Percentiles rank a stretch among this genome's conserved stretches.
phyloP scores from a whole-genome alignment of 2,329 filamentous ascomycete species.

The Neocucurbitaria cava region DNA sequence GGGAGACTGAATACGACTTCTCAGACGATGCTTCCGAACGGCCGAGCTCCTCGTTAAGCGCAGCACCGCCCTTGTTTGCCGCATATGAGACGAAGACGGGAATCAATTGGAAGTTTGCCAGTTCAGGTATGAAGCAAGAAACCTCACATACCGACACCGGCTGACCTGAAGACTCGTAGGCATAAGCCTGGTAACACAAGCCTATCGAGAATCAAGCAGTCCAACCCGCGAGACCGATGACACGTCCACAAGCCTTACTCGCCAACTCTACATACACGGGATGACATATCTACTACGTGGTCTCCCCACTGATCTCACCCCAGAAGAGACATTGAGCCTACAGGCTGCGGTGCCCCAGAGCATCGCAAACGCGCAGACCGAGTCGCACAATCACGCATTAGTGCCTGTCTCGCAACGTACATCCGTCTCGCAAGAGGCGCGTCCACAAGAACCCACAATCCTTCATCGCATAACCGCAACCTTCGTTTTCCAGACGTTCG shows the following conservation, averaged over 20 bases:
- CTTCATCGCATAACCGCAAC: conserved; percentile 66
- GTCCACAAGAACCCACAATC: conserved; percentile 52
- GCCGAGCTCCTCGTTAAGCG: conserved; percentile 27
- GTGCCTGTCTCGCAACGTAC: conserved; percentile 16
- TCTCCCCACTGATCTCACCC: conserved; percentile 64
- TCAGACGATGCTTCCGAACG: conserved; percentile 35
- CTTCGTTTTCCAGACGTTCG: conserved; percentile 64
- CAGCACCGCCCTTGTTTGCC: conserved; percentile 24
- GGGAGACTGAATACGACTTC: conserved; percentile 30
- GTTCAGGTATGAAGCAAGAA: conserved; percentile 50
- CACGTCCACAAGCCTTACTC: conserved; percentile 57
- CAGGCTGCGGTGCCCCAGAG: conserved; percentile 58
- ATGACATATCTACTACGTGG: conserved; percentile 69
- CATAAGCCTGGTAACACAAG: conserved; percentile 55
- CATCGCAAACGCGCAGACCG: conserved; percentile 19
- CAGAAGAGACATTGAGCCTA: conserved; percentile 61
- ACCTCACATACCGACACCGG: not conserved
- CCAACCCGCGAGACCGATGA: conserved; percentile 36
- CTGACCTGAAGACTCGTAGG: conserved; percentile 44
- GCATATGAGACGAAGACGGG: conserved; percentile 46
- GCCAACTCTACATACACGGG: conserved; percentile 70
- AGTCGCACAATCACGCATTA: conserved; percentile 23
- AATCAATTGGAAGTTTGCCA: conserved; percentile 61
- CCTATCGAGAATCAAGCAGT: conserved; percentile 54
- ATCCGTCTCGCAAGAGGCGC: conserved; percentile 3